Evolutionary conservation across 73 alveolate genomes (phyloP), one percentile per base, ranked within the genome.

Genomic region (Tetrahymena thermophila): DNA sequence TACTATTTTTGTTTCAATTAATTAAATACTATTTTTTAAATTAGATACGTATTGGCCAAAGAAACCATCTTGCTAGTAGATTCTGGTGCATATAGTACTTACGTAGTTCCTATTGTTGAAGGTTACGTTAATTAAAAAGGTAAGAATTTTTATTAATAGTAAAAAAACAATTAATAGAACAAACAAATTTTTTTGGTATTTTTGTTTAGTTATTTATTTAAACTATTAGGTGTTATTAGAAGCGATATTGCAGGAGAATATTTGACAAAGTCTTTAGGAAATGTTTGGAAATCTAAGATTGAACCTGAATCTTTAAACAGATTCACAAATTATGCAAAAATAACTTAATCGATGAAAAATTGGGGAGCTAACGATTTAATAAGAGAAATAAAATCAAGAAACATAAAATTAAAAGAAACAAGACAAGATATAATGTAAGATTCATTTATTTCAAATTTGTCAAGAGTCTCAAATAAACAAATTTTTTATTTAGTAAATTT

Each of bases 41-140:
- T 16, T 71, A 71, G 94, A 95, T 95, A 95, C 84, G 85, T 89
- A 25, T 44, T 95, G 34, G 97, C 95, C 56, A 95, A 85, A 95
- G 97, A 95, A 28, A 95, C 94, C 50, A 93, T 95, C 40, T 56
- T 95, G 93, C 95, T 89, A 11, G 97, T 95, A 17, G 97, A 95
- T 85, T 95, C 95, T 55, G 97, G 97, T 43, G 95, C 97, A 25
- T 34, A 50, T 19, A 85, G 94, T n/a, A 95, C 97, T 23, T 85
- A 94, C 35, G 95, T 95, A 31, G 94, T 94, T 7, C 97, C 97
- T 0, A 95, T 95, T 42, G 84, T 95, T 42, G 97, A 95, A 56
- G 97, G 97, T 8, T 85, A 57, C 56, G 94, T 95, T 31, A 95
- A 85, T 25, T 94, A 95, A 93, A 95, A 95, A 95, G 97, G 97